phyloP scores from a whole-genome alignment of 495 filamentous ascomycete genomes.

The Penicillium antarcticum region DNA sequence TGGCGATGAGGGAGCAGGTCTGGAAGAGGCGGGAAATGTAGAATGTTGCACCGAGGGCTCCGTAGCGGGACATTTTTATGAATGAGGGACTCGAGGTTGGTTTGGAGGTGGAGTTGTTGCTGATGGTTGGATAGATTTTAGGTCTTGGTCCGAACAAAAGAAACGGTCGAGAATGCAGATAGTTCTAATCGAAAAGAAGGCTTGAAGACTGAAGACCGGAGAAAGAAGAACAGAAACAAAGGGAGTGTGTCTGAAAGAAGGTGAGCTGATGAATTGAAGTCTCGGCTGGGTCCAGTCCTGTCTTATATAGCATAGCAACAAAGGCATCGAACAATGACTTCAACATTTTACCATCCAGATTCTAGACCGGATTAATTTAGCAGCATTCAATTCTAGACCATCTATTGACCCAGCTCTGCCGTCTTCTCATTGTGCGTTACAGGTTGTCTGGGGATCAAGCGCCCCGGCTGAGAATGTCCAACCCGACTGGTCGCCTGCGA shows the following conservation, averaged over 20 bases:
- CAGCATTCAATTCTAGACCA: conserved; percentile 14
- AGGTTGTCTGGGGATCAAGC: conserved; percentile 8
- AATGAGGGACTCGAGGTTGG: background rate
- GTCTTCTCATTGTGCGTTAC: conserved; percentile 3
- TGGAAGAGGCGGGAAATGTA: conserved; percentile 69
- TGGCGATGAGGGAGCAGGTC: conserved; percentile 65
- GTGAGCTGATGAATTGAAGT: conserved; percentile 6
- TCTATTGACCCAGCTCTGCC: background rate
- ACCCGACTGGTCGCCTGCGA: background rate
- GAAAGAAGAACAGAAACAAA: background rate
- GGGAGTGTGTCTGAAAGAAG: conserved; percentile 10
- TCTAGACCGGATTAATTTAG: conserved; percentile 21
- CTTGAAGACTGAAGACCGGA: background rate
- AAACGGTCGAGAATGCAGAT: background rate
- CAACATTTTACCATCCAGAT: background rate
- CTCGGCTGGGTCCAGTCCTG: background rate
- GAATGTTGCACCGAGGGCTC: conserved; percentile 78
- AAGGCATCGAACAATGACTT: conserved; percentile 6
- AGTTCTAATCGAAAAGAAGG: background rate
- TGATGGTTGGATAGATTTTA: background rate
- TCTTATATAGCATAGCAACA: conserved; percentile 12
- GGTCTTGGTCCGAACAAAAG: background rate
- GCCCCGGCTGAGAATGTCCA: conserved; percentile 3
- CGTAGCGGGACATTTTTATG: conserved; percentile 43
- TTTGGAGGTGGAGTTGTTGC: too few relatives aligned